Evolutionary conservation across 1,284 basidiomycete species (phyloP), one percentile per base, ranked within the genome.

Genomic region (Cryptococcus wingfieldii): DNA sequence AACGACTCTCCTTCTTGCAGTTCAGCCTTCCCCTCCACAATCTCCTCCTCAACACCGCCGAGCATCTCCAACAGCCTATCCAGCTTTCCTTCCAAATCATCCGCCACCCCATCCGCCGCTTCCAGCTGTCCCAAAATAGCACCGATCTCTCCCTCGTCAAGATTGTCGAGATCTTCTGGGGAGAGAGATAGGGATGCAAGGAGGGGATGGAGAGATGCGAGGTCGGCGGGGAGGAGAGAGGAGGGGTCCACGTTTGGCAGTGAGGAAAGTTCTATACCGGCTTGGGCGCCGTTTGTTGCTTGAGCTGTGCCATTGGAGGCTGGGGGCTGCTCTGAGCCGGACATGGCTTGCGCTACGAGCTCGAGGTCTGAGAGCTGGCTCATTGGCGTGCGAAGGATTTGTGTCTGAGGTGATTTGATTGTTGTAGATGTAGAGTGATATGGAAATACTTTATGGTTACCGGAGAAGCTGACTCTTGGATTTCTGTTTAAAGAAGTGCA

Each of bases 121-220:
- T 78, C 75, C 51, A 78, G 60, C 62, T 75, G 70, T 44, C 43
- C 55, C 38, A 78, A 51, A 4, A 78, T 64, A 18, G 67, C 69
- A 49, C 65, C 62, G 8, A 77, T 59, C 43, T 70, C 59, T 37
- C 55, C 42, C 18, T 50, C 59, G 5, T 57, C 54, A 5, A 57
- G 28, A 3, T 38, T 49, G 5, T 62, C 55, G 10, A 48, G 38
- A 12, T 52, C 42, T 23, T 45, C 61, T 4, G 48, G 34, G 5
- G 58, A 60, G 9, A 52, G 53, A n/a, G 47, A 51, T 2, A 69
- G 58, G 3, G 70, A 63, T 19, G 65, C 57, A 3, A 67, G 42
- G 19, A 69, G 53, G 9, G 68, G 66, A 58, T 64, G 61, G 6
- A 69, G 56, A 10, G 58, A 61, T 6, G 34, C 60, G 12, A 62